Conservation (phyloP, 331 rosid genomes). For the Dryas integrifolia region DNA sequence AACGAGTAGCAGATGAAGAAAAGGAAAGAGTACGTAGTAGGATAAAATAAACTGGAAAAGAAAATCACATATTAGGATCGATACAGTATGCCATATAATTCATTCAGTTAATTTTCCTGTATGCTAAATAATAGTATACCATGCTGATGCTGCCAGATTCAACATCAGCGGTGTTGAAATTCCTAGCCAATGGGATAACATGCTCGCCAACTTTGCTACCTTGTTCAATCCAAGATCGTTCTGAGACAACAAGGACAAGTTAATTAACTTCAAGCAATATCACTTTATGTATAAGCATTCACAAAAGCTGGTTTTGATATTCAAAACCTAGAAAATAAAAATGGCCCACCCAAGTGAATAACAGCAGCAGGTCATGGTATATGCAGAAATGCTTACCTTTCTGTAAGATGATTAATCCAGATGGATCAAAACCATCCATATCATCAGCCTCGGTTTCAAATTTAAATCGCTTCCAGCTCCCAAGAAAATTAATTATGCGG, state of each 20-base stretch:
- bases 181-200: conserved; percentile 79
- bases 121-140: conserved; percentile 40
- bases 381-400: conserved; percentile 51
- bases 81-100: neutral
- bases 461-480: conserved; percentile 83
- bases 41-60: neutral
- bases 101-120: neutral
- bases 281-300: neutral
- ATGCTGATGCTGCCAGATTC: conserved; percentile 53
- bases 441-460: conserved; percentile 80
- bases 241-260: conserved; percentile 38
- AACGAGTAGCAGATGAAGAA: neutral
- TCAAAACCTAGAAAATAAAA: neutral
- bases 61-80: neutral
- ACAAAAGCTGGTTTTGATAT: neutral
- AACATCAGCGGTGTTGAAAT: conserved; percentile 51
- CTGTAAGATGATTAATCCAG: conserved; percentile 82
- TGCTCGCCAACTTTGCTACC: conserved; percentile 80
- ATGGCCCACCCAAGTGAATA: neutral
- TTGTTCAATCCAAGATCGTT: conserved; percentile 84
- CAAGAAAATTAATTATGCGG: conserved; percentile 65
- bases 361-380: conserved; percentile 15
- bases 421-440: conserved; percentile 85
- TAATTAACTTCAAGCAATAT: neutral
- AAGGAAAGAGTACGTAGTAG: neutral